A percentile compares a stretch with the other conserved stretches of the same genome.
phyloP scores from a whole-genome alignment of 192 early-diverging fungal species.

The Podila horticola region DNA sequence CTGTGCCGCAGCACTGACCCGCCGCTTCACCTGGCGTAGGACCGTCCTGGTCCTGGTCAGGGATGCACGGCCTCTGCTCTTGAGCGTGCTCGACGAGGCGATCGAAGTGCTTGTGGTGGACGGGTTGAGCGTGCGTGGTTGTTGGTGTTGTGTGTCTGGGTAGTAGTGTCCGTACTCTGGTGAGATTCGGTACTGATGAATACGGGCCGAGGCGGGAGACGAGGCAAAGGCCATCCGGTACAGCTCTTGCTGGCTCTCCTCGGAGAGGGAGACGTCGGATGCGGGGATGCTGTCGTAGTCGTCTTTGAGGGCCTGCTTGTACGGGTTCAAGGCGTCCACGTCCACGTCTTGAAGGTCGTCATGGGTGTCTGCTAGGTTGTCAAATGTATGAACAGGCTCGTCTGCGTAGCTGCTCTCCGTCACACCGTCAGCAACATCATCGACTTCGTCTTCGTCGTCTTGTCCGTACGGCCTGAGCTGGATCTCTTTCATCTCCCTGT shows the following conservation, averaged over 20 bases:
- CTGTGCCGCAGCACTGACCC: conserved; percentile 14
- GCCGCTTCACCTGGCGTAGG: conserved; percentile 31
- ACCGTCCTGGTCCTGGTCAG: conserved; percentile 28
- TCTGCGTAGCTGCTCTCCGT: background rate
- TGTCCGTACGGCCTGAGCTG: conserved; percentile 31
- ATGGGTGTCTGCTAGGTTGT: background rate
- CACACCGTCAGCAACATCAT: background rate
- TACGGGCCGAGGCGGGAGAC: background rate
- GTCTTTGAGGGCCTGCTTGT: background rate
- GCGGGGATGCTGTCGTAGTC: background rate
- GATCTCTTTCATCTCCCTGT: conserved; percentile 13
- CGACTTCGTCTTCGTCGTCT: conserved; percentile 13
- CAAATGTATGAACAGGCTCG: background rate
- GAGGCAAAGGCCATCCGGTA: background rate
- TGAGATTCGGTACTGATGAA: background rate
- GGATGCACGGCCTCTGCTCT: conserved; percentile 7
- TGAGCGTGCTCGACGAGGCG: conserved; percentile 16
- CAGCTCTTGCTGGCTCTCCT: background rate
- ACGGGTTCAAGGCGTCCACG: background rate
- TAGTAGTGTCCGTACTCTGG: background rate
- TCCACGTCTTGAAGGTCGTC: background rate
- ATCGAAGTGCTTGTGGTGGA: background rate
- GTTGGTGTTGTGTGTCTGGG: background rate
- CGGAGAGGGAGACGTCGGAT: background rate
- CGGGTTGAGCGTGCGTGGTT: background rate